Evolutionary conservation across 306 rosid species (phyloP).

Genomic region (Benincasa hispida): DNA sequence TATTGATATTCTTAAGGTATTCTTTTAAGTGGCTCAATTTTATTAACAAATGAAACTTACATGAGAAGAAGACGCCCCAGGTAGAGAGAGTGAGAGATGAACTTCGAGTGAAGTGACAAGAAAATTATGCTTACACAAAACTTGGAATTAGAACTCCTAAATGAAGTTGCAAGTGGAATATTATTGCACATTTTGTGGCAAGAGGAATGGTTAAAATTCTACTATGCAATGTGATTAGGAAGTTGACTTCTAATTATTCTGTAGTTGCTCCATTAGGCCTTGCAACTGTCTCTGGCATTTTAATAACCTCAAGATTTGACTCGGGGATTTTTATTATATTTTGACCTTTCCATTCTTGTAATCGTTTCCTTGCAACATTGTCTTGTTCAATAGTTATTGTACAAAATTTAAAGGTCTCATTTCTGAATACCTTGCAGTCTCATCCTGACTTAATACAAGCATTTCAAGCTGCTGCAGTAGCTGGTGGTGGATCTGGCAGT

Average conservation of each 20-base stretch:
- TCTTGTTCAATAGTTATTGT: background rate
- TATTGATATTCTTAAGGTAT: slow-evolving; percentile 78
- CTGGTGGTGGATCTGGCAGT: slow-evolving; percentile 87
- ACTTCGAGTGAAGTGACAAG: background rate
- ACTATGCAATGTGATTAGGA: background rate
- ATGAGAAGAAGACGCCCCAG: no score
- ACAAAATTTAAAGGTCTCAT: background rate
- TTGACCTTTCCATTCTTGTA: background rate
- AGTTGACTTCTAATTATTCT: background rate
- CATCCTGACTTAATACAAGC: slow-evolving; percentile 87
- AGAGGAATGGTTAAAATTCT: background rate
- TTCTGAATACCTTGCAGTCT: slow-evolving; percentile 33
- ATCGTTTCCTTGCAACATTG: background rate
- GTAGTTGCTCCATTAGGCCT: background rate
- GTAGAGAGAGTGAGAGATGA: background rate
- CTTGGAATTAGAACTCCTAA: background rate
- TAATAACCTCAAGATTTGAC: background rate
- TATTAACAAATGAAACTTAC: background rate
- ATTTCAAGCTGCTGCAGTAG: slow-evolving; percentile 78
- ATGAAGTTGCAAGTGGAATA: background rate
- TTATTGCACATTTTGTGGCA: background rate
- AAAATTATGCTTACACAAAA: background rate
- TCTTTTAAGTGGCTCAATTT: background rate
- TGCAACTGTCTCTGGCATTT: background rate
- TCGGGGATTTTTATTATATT: background rate